Evolutionary conservation across 192 early-diverging fungal species (phyloP).

Genomic region (Coemansia sp.): DNA sequence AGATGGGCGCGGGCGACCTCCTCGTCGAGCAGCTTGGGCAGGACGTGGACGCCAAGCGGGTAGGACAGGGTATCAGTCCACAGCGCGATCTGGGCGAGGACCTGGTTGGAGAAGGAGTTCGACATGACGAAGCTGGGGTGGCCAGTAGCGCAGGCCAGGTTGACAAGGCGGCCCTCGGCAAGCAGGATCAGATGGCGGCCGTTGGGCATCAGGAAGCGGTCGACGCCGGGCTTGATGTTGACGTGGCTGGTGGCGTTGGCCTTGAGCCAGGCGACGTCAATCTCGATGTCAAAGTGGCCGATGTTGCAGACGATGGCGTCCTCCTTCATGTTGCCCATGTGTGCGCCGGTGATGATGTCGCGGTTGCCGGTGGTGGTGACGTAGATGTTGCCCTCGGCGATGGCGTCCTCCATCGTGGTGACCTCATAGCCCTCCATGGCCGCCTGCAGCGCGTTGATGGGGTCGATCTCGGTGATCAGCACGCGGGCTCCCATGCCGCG

Average conservation of each 20-base stretch:
- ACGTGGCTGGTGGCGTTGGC: slow-evolving; percentile 82
- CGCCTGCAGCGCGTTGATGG: slow-evolving; percentile 99
- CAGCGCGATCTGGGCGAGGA: slow-evolving; percentile 97
- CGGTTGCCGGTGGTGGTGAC: slow-evolving; percentile 99
- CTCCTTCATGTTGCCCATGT: slow-evolving; percentile 95
- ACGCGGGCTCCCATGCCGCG: slow-evolving; percentile 98
- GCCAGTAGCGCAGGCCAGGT: slow-evolving; percentile 98
- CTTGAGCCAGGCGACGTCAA: slow-evolving; percentile 99
- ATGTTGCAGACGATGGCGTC: slow-evolving; percentile 99
- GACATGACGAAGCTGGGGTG: slow-evolving; percentile 99
- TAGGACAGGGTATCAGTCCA: slow-evolving; percentile 89
- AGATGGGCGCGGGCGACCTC: slow-evolving; percentile 97
- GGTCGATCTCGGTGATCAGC: slow-evolving; percentile 97
- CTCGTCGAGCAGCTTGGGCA: slow-evolving; percentile 99
- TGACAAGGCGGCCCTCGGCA: slow-evolving; percentile 98
- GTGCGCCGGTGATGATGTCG: slow-evolving; percentile 93
- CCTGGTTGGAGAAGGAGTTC: slow-evolving; percentile 99
- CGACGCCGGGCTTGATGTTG: slow-evolving; percentile 99
- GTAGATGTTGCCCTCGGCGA: slow-evolving; percentile 92
- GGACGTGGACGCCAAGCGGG: slow-evolving; percentile 95
- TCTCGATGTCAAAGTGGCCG: slow-evolving; percentile 99
- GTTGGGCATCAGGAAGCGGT: slow-evolving; percentile 90
- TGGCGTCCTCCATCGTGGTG: slow-evolving; percentile 98
- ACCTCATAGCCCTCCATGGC: slow-evolving; percentile 99
- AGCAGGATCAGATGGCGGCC: slow-evolving; percentile 96